These are phyloP conservation scores for Rhododendron griersonianum DNA, from an alignment of 148 eudicot species.

Conservation along the genomic window DNA sequence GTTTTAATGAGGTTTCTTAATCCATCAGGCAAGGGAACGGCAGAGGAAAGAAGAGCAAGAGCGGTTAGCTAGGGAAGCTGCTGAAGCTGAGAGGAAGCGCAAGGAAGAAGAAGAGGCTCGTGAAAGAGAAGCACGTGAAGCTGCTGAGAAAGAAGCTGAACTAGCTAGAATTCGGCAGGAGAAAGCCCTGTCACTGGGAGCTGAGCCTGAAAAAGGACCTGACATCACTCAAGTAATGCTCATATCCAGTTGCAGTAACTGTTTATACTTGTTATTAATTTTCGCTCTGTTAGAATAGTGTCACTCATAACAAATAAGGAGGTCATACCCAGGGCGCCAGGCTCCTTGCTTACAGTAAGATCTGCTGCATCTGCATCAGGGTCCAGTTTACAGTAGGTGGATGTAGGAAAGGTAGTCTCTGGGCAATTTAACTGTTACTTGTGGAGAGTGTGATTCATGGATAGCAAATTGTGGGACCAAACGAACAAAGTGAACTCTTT, in stretches of 20 bases:
- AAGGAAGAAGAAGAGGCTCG: conserved; percentile 94
- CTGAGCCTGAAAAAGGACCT: conserved; percentile 94
- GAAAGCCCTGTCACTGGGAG: conserved; percentile 73
- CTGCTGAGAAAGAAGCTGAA: conserved; percentile 90
- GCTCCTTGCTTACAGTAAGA: not conserved
- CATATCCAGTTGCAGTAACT: not conserved
- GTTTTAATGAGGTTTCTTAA: not conserved
- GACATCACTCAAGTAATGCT: conserved; percentile 80
- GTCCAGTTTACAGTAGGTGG: not conserved
- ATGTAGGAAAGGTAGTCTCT: not conserved
- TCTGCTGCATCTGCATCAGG: not conserved
- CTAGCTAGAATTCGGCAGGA: conserved; percentile 71
- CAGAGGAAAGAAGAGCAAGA: conserved; percentile 91
- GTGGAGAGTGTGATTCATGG: not conserved
- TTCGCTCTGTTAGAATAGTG: not conserved
- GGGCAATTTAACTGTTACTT: not conserved
- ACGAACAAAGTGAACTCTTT: too few species aligned
- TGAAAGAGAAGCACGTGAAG: conserved; percentile 85
- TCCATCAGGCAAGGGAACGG: conserved; percentile 84
- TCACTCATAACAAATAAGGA: not conserved
- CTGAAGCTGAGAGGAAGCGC: conserved; percentile 79
- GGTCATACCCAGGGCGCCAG: not conserved
- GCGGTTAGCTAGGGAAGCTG: conserved; percentile 80
- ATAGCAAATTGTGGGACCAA: not conserved
- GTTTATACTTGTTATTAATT: not conserved